phyloP scores from a whole-genome alignment of 2,329 filamentous ascomycete species.

The Curvularia lunata region DNA sequence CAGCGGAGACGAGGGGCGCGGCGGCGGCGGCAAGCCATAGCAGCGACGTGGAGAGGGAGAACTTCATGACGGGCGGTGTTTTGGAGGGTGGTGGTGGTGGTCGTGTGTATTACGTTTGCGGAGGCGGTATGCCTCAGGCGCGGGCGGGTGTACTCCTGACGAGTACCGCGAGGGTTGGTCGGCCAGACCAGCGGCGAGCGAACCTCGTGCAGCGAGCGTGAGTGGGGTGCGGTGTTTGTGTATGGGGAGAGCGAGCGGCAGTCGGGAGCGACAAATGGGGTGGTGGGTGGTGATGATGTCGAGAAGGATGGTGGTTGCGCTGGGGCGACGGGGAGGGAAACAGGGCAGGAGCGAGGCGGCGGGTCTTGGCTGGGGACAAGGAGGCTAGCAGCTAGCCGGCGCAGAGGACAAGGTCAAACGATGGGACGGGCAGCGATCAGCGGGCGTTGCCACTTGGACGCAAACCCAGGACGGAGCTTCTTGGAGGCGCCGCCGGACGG shows the following conservation, averaged over 20 bases:
- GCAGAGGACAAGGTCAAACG: slow-evolving; percentile 28
- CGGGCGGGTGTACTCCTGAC: slow-evolving; percentile 32
- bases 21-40: slow-evolving; percentile 46
- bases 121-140: slow-evolving; percentile 24
- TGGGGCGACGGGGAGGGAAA: slow-evolving; percentile 37
- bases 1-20: slow-evolving; percentile 62
- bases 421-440: slow-evolving; percentile 42
- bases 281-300: slow-evolving; percentile 32
- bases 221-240: slow-evolving; percentile 9
- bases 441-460: slow-evolving; percentile 28
- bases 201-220: slow-evolving; percentile 18
- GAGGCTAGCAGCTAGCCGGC: slow-evolving; percentile 4
- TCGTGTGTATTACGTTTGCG: slow-evolving; percentile 18
- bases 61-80: slow-evolving; percentile 40
- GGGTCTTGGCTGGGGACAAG: slow-evolving; percentile 28
- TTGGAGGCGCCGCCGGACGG: slow-evolving; percentile 29
- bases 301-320: slow-evolving; percentile 24
- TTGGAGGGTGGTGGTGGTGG: slow-evolving; percentile 1
- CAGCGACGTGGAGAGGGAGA: slow-evolving; percentile 43
- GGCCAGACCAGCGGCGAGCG: slow-evolving; percentile 46
- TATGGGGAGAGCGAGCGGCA: slow-evolving; percentile 36
- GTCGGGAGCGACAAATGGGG: slow-evolving; percentile 26
- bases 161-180: slow-evolving; percentile 37
- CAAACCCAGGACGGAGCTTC: slow-evolving; percentile 24
- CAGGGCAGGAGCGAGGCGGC: slow-evolving; percentile 40